Evolutionary conservation across 2,329 filamentous ascomycete genomes (phyloP).

Genomic region (Chalaropsis ovoidea): DNA sequence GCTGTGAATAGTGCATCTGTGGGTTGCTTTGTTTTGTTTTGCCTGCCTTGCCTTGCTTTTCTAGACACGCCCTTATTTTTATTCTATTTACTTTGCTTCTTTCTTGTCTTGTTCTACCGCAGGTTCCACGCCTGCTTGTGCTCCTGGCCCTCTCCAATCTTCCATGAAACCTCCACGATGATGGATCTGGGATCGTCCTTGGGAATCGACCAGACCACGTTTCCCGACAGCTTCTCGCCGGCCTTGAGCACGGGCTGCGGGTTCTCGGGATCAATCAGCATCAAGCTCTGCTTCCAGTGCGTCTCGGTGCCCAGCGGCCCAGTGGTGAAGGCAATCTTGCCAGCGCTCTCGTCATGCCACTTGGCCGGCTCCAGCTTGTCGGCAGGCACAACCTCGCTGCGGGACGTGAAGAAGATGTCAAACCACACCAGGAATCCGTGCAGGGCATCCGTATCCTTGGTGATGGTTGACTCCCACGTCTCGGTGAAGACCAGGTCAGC

Average conservation of each 20-base stretch:
- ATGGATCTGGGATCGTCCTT: conserved; percentile 59
- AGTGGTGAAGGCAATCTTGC: conserved; percentile 77
- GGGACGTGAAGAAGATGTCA: conserved; percentile 75
- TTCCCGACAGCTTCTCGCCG: conserved; percentile 52
- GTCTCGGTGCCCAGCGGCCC: conserved; percentile 66
- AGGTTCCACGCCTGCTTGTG: conserved; percentile 44
- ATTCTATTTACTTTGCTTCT: background rate
- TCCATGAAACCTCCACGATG: conserved; percentile 56
- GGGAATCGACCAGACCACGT: conserved; percentile 59
- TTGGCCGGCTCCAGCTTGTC: conserved; percentile 47
- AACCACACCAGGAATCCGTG: conserved; percentile 91
- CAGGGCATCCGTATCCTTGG: conserved; percentile 37
- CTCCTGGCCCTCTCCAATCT: conserved; percentile 35
- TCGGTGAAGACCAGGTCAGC: conserved; percentile 67
- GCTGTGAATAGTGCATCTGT: background rate
- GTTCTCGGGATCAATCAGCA: conserved; percentile 55
- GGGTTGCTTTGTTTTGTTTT: background rate
- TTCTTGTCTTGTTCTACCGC: conserved; percentile 18
- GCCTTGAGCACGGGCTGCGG: conserved; percentile 40
- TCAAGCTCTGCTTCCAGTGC: conserved; percentile 81
- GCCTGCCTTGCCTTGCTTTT: background rate
- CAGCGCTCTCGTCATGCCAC: conserved; percentile 48
- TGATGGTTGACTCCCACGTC: conserved; percentile 45
- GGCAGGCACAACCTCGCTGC: conserved; percentile 41
- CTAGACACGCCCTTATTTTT: background rate